Evolutionary conservation across 2,329 filamentous ascomycete genomes (phyloP).

Genomic region (Periglandula ipomoeae): DNA sequence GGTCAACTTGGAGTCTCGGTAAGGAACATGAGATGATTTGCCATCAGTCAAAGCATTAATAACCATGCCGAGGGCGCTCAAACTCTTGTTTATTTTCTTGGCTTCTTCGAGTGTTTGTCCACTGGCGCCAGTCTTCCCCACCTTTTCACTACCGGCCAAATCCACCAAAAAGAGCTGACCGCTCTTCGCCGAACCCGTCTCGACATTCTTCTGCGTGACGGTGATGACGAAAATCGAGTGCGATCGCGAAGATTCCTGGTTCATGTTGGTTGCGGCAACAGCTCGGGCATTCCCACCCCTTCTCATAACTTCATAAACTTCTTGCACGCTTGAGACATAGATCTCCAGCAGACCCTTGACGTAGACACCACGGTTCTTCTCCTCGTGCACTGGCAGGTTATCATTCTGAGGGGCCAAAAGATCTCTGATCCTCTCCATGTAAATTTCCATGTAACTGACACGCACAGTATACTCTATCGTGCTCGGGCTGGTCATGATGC

Average conservation of each 20-base stretch:
- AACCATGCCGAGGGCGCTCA: slow-evolving; percentile 97
- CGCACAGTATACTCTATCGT: slow-evolving; percentile 98
- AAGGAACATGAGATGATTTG: slow-evolving; percentile 92
- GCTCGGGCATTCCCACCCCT: slow-evolving; percentile 81
- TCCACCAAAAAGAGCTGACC: slow-evolving; percentile 96
- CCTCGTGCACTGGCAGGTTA: slow-evolving; percentile 95
- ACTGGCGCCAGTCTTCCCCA: slow-evolving; percentile 95
- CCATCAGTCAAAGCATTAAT: slow-evolving; percentile 96
- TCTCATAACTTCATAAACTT: slow-evolving; percentile 95
- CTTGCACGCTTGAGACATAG: slow-evolving; percentile 89
- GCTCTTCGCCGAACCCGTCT: slow-evolving; percentile 91
- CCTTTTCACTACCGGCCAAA: slow-evolving; percentile 96
- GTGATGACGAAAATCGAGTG: slow-evolving; percentile 98
- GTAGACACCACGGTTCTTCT: slow-evolving; percentile 92
- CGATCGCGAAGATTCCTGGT: slow-evolving; percentile 93
- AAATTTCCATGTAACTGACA: slow-evolving; percentile 99
- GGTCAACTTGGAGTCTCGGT: slow-evolving; percentile 96
- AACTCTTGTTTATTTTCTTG: slow-evolving; percentile 99
- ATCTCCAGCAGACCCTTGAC: slow-evolving; percentile 92
- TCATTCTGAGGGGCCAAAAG: slow-evolving; percentile 86
- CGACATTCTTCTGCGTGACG: slow-evolving; percentile 94
- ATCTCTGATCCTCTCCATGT: slow-evolving; percentile 98
- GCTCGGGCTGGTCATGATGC: slow-evolving; percentile 81
- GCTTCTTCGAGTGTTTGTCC: slow-evolving; percentile 96
- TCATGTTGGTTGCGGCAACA: slow-evolving; percentile 98